phyloP scores from a whole-genome alignment of 116 monocot genomes.

The Posidonia oceanica region DNA sequence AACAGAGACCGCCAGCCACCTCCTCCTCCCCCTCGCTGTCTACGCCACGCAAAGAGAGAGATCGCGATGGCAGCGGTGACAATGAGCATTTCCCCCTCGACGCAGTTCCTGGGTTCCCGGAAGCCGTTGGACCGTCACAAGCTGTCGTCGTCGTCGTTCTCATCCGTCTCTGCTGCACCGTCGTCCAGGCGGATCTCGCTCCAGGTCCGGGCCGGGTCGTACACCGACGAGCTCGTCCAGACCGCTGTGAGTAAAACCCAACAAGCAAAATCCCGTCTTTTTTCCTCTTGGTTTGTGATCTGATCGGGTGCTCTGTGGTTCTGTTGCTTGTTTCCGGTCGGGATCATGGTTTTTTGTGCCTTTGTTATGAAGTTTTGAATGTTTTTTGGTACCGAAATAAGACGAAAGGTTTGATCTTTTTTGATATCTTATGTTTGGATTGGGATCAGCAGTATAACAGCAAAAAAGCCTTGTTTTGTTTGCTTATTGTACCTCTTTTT shows the following conservation, averaged over 20 bases:
- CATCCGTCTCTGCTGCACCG: not conserved
- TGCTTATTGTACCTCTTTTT: too few relatives aligned
- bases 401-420: not conserved
- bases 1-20: too few relatives aligned
- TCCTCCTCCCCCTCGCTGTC: too few relatives aligned
- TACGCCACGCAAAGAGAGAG: not conserved
- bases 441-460: not conserved
- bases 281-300: not conserved
- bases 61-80: conserved; percentile 42
- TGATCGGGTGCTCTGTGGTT: too few relatives aligned
- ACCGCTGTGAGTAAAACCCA: conserved; percentile 60
- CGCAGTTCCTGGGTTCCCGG: conserved; percentile 38
- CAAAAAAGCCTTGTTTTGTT: too few relatives aligned
- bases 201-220: conserved; percentile 44
- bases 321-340: not conserved
- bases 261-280: not conserved
- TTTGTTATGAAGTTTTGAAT: not conserved
- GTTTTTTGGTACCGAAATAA: not conserved
- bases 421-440: not conserved
- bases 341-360: not conserved
- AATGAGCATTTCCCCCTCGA: conserved; percentile 30
- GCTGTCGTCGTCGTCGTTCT: not conserved
- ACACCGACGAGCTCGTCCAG: conserved; percentile 85
- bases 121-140: conserved; percentile 18
- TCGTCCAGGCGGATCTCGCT: conserved; percentile 15